Evolutionary conservation across 2,329 filamentous ascomycete genomes (phyloP), one percentile per base, ranked within the genome.

Genomic region (Sclerotinia glacialis): DNA sequence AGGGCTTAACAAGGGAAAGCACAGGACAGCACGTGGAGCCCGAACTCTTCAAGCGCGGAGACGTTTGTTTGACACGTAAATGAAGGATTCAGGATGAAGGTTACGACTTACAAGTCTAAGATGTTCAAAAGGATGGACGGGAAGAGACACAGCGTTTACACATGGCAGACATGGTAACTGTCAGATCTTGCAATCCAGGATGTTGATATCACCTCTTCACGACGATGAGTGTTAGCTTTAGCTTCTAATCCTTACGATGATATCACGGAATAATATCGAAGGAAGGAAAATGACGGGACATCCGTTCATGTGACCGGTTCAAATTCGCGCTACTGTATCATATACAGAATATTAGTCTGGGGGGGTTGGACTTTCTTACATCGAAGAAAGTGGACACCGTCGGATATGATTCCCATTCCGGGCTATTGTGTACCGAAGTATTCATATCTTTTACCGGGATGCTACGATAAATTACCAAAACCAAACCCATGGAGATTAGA

Each of bases 351-450:
- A 34, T 40, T 60, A 23, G 46, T 60, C 53, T 49, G 12, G 44
- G 26, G 34, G 44, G 46, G 37, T 40, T 28, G 34, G 37, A 53
- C 34, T 53, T 63, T n/a, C 34, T 31, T 9, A 47, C 42, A 18
- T 52, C 26, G 53, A 52, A 40, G 44, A 52, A 65, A 61, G 64
- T 65, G 63, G 63, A 65, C 23, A 60, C 8, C 9, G 21, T 50
- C 64, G 64, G 64, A 61, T 44, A 65, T 65, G 55, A 50, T 11
- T 65, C 46, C 54, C 54, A 9, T 52, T 61, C 14, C 46, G 64
- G 64, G 46, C 40, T 59, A 65, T 65, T 65, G 23, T 52, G n/a
- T 52, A 60, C 64, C 46, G 64, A 65, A 53, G 58, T 61, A 31
- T 14, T 23, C 14, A 49, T 18, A 18, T 50, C 40, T 40, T 6